A percentile compares a stretch with the other conserved stretches of the same genome.
Conservation (phyloP, 2,329 filamentous ascomycete species). For the Furcasterigmium furcatum region DNA sequence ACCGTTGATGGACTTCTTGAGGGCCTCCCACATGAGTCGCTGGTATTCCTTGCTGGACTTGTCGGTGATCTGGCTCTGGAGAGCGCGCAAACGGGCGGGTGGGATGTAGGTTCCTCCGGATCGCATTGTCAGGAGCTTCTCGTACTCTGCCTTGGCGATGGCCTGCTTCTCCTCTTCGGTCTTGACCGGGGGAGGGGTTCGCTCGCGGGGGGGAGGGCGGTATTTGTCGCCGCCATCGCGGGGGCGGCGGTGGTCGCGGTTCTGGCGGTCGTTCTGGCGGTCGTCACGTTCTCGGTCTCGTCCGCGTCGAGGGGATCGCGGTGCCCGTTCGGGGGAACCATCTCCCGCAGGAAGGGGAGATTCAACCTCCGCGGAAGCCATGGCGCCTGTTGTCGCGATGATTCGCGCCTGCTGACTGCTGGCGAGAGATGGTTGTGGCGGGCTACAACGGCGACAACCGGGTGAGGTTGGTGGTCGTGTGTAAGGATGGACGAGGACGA, state of each 20-base stretch:
- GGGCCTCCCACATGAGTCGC: slow-evolving; percentile 97
- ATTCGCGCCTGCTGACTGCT: too few species aligned
- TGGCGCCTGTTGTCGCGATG: slow-evolving; percentile 14
- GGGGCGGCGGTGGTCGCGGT: slow-evolving; percentile 43
- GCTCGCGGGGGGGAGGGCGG: slow-evolving; percentile 32
- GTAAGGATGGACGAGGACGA: too few species aligned
- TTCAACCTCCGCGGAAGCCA: slow-evolving; percentile 43
- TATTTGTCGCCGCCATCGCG: slow-evolving; percentile 43
- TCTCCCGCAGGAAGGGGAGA: slow-evolving; percentile 28
- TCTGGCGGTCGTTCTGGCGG: slow-evolving; percentile 25
- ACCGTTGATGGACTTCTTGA: slow-evolving; percentile 98
- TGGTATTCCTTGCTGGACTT: slow-evolving; percentile 96
- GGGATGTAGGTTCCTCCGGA: slow-evolving; percentile 97
- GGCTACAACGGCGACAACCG: too few species aligned
- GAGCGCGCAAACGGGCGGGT: slow-evolving; percentile 80
- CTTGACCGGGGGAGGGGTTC: slow-evolving; percentile 37
- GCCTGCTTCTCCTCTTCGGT: slow-evolving; percentile 84
- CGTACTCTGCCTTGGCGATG: slow-evolving; percentile 86
- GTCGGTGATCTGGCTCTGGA: slow-evolving; percentile 96
- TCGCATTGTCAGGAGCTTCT: slow-evolving; percentile 86
- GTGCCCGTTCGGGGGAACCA: slow-evolving; percentile 22
- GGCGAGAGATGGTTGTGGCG: too few species aligned
- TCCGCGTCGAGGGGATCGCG: slow-evolving; percentile 19
- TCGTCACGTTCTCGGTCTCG: slow-evolving; percentile 11
- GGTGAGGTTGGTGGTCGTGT: too few species aligned